Conservation (phyloP, 192 early-diverging fungal species). For the Entomortierella parvispora region DNA sequence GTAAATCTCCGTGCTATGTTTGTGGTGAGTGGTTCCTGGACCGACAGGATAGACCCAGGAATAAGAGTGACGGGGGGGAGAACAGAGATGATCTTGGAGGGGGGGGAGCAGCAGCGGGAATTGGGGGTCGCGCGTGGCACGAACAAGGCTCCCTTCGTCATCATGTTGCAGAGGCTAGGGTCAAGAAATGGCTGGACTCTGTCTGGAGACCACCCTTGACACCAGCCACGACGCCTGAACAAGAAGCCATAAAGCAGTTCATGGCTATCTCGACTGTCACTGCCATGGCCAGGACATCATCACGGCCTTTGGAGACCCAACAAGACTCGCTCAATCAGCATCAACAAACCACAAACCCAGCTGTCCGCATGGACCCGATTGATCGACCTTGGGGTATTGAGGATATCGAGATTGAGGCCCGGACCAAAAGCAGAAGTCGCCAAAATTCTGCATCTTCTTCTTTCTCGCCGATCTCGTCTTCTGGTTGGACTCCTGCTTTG, state of each 20-base stretch:
- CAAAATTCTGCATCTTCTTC: constrained; percentile 22
- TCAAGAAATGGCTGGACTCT: constrained; percentile 41
- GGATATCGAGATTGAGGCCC: constrained; percentile 42
- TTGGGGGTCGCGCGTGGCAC: constrained; percentile 36
- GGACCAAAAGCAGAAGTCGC: constrained; percentile 38
- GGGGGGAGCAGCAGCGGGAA: not conserved
- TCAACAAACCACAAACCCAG: not conserved
- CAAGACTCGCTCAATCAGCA: constrained; percentile 6
- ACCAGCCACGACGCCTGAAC: constrained; percentile 39
- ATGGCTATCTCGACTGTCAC: constrained; percentile 2
- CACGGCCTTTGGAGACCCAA: too few species aligned
- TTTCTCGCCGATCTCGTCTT: not conserved
- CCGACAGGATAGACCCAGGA: not conserved
- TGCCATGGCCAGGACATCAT: not conserved
- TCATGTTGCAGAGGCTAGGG: constrained; percentile 49
- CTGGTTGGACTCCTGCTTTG: too few species aligned
- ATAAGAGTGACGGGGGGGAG: not conserved
- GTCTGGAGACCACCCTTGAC: constrained; percentile 42
- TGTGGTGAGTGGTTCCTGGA: constrained; percentile 48
- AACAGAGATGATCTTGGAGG: not conserved
- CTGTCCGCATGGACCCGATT: constrained; percentile 8
- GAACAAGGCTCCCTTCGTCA: constrained; percentile 46
- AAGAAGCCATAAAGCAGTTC: constrained; percentile 30
- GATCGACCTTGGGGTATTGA: constrained; percentile 34
- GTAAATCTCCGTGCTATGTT: constrained; percentile 45